A percentile compares a stretch with the other conserved stretches of the same genome.
These are phyloP conservation scores for Fulvia fulva DNA, from an alignment of 2,329 filamentous ascomycete genomes.

Conservation along the genomic window DNA sequence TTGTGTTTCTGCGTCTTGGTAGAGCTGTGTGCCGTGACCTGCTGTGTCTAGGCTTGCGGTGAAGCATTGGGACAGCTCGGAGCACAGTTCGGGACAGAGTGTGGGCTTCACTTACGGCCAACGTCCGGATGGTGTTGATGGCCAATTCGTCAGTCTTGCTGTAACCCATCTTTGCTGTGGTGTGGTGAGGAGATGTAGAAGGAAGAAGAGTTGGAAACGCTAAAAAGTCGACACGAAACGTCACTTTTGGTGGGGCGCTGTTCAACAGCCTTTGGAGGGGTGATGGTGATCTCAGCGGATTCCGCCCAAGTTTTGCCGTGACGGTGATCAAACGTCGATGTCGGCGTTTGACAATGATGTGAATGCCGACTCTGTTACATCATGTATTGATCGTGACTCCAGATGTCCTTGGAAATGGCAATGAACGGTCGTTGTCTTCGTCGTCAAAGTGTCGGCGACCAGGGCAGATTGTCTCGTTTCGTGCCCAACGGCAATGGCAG, in stretches of 20 bases:
- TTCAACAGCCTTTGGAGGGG: too few species aligned
- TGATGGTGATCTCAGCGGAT: too few species aligned
- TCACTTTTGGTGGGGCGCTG: not conserved
- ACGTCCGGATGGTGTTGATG: slow-evolving; percentile 95
- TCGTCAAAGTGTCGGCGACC: not conserved
- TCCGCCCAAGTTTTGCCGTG: not conserved
- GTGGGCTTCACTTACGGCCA: slow-evolving; percentile 70
- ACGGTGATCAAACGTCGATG: too few species aligned
- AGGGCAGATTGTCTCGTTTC: not conserved
- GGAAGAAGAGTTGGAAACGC: not conserved
- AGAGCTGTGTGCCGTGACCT: slow-evolving; percentile 26
- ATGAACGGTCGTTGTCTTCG: not conserved
- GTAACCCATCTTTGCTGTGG: slow-evolving; percentile 68
- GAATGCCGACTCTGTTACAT: too few species aligned
- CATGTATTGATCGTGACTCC: too few species aligned
- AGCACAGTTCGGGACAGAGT: not conserved
- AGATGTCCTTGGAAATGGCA: too few species aligned
- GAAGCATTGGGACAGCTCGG: not conserved
- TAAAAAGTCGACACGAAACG: not conserved
- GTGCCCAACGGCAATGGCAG: not conserved
- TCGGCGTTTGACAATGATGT: too few species aligned
- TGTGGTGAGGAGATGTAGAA: not conserved
- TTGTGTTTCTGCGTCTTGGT: slow-evolving; percentile 15
- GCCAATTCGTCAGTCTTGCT: slow-evolving; percentile 81
- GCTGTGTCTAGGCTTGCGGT: not conserved